A percentile compares a stretch with the other conserved stretches of the same genome.
Conservation (phyloP, 495 filamentous ascomycete species). For the Pseudoneurospora amorphoporcata region DNA sequence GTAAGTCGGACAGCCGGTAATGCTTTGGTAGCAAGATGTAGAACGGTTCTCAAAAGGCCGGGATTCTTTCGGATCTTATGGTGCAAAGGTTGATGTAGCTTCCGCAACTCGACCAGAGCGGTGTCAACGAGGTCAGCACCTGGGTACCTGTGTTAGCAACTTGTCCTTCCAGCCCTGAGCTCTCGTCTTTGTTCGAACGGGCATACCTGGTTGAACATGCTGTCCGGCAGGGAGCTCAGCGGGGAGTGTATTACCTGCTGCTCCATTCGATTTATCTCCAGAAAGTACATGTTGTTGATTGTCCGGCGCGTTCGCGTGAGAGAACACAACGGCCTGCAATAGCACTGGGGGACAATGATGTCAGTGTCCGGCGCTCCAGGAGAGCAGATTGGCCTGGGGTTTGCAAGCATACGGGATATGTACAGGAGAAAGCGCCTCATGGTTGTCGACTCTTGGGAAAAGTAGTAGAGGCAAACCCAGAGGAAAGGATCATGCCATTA, state of each 20-base stretch:
- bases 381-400: neutral
- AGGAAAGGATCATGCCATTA: neutral
- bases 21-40: constrained; percentile 28
- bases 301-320: constrained; percentile 21
- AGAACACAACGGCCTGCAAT: constrained; percentile 30
- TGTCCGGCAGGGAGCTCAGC: constrained; percentile 21
- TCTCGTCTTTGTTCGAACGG: neutral
- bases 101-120: constrained; percentile 32
- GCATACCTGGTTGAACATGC: constrained; percentile 19
- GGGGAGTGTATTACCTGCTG: constrained; percentile 16
- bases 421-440: constrained; percentile 34
- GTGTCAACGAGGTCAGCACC: constrained; percentile 36
- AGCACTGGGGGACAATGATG: constrained; percentile 25
- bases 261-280: constrained; percentile 10
- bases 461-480: neutral
- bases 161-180: neutral
- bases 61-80: constrained; percentile 26
- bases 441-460: constrained; percentile 14
- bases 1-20: constrained; percentile 33
- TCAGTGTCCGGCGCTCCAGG: constrained; percentile 10
- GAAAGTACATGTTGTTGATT: constrained; percentile 27
- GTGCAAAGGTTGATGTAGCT: constrained; percentile 27
- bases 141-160: constrained; percentile 11
- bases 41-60: constrained; percentile 27
- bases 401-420: constrained; percentile 28